Evolutionary conservation across 2,329 filamentous ascomycete genomes (phyloP), one percentile per base, ranked within the genome.

Genomic region (Geosmithia flava): DNA sequence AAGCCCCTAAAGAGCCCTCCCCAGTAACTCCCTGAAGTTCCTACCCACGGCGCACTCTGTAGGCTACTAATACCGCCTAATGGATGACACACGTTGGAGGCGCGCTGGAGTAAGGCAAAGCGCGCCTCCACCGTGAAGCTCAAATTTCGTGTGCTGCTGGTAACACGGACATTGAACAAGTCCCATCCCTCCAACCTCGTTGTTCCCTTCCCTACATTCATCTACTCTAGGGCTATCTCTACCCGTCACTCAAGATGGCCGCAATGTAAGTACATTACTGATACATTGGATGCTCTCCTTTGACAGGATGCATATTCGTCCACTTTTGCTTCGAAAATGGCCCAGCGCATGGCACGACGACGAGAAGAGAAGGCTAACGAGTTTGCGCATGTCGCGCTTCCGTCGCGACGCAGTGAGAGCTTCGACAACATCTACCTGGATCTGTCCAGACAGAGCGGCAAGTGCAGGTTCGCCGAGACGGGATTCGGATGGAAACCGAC

Each of bases 371-470:
- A 39, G 27, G 30, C 46, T 47, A 30, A 46, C 45, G 20, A 20
- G 42, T 43, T 16, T 29, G 10, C 33, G 42, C 45, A 48, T 10
- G 23, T 27, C 8, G 33, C 33, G 33, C 33, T 11, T 11, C 11
- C 33, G 11, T 13, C 33, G 13, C 33, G 11, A 37, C 23, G 23
- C 51, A 83, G 79, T 57, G 93, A 98, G 80, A 93, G 85, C 62
- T 98, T 98, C 69, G 91, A 97, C 63, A 89, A 88, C 68, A 95
- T 97, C 70, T 90, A 93, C 68, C 81, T 98, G 58, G 91, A 98
- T 65, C 79, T 98, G 51, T 96, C 90, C 58, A 93, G 89, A 67
- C 85, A 93, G 67, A 78, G 82, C 50, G 93, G 93, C 56, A 93
- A 91, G 70, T 96, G 90, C 71, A 83, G 93, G 62, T 90, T 98